Percentiles rank a stretch among this genome's conserved stretches.
These are phyloP conservation scores for Funneliformis caledonium DNA, from an alignment of 371 early-diverging fungal genomes.

Conservation along the genomic window DNA sequence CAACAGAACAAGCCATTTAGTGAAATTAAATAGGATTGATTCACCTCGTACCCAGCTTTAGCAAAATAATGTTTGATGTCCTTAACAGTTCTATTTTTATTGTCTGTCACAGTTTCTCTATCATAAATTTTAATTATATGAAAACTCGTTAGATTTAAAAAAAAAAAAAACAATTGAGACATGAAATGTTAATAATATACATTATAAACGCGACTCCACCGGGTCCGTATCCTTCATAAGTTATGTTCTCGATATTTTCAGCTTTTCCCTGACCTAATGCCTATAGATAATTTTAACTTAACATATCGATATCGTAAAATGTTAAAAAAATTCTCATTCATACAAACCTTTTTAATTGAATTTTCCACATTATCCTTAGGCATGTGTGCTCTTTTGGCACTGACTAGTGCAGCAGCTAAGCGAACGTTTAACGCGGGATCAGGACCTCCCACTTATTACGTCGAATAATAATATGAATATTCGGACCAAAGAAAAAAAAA, in stretches of 20 bases:
- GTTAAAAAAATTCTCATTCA: slow-evolving; percentile 34
- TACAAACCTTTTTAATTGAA: slow-evolving; percentile 65
- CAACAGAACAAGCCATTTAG: neutral
- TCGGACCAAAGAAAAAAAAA: neutral
- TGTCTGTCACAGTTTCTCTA: slow-evolving; percentile 36
- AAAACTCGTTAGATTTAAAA: slow-evolving; percentile 48
- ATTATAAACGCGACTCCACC: slow-evolving; percentile 69
- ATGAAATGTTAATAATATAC: slow-evolving; percentile 42
- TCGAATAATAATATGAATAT: neutral
- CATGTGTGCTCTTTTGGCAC: slow-evolving; percentile 65
- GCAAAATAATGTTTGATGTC: slow-evolving; percentile 68
- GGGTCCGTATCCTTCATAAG: slow-evolving; percentile 73
- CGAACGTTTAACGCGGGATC: slow-evolving; percentile 58
- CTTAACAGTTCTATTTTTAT: slow-evolving; percentile 67
- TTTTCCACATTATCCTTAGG: slow-evolving; percentile 76
- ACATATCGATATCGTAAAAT: slow-evolving; percentile 42
- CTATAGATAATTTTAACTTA: slow-evolving; percentile 32
- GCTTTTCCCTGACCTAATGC: slow-evolving; percentile 45
- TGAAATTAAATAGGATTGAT: neutral
- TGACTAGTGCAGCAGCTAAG: slow-evolving; percentile 63
- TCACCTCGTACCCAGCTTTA: slow-evolving; percentile 51
- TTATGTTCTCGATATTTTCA: slow-evolving; percentile 55
- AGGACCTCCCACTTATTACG: slow-evolving; percentile 49
- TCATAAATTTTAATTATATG: neutral
- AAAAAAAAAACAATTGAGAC: slow-evolving; percentile 43